Evolutionary conservation across 768 basidiomycete genomes (phyloP), one percentile per base, ranked within the genome.

Genomic region (Lactarius tabidus): DNA sequence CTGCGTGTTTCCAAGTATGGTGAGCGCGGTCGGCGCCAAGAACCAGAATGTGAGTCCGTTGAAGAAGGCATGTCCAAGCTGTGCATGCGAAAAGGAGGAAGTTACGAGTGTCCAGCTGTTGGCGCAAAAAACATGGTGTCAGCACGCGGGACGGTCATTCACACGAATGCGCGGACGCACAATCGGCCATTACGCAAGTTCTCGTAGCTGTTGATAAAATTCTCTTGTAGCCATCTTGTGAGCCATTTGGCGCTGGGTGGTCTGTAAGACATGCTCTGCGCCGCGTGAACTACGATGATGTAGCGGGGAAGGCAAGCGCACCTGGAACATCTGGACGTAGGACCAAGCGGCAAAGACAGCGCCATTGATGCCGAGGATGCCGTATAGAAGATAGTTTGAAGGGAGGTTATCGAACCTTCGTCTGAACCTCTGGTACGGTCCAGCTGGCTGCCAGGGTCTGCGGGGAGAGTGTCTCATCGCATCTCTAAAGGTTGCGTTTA

Each of bases 31-130:
- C 1, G 80, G 84, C 0, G 86, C 89, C 82, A 92, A 84, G 77
- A 89, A 93, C 75, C 80, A 91, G 75, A 85, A 90, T 0, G 88
- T 85, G 71, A 91, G 81, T n/a, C 84, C 85, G 71, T 93, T 93
- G 73, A 91, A 80, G n/a, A 90, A 67, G 4, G 89, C 81, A 71
- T 93, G 91, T 0, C 72, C 67, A n/a, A 79, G 43, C 33, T 81
- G 79, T 68, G 80, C 74, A 70, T 93, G 90, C 5, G 90, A 90
- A 78, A 94, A 93, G 65, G 79, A 80, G 20, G 83, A 78, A 0
- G 91, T 89, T 12, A 91, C 68, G 29, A 86, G 77, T 0, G 89
- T 91, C 89, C 90, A 93, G 72, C 91, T 93, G n/a, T 45, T 23
- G 20, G 43, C 10, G n/a, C 23, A 48, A 23, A 33, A 38, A 15